Evolutionary conservation across 2,329 filamentous ascomycete genomes (phyloP).

Genomic region (Nigrospora oryzae): DNA sequence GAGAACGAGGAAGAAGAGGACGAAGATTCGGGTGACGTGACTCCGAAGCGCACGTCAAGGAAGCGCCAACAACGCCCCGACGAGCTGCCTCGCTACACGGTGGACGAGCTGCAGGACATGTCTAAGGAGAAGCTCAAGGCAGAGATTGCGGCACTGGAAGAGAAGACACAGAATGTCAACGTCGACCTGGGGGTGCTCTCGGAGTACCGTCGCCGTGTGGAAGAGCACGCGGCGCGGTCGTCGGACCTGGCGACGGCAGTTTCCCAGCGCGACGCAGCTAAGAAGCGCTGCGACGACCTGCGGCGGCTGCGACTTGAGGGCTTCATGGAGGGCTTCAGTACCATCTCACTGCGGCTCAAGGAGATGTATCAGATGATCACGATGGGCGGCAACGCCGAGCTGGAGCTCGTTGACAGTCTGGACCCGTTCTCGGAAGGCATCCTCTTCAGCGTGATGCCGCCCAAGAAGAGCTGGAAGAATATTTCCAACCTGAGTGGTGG

Average conservation of each 20-base stretch:
- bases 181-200: slow-evolving; percentile 84
- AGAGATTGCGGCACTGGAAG: slow-evolving; percentile 54
- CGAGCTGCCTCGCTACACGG: slow-evolving; percentile 70
- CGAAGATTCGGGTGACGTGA: slow-evolving; percentile 5
- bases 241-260: slow-evolving; percentile 77
- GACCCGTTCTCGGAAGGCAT: slow-evolving; percentile 98
- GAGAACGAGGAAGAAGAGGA: slow-evolving; percentile 15
- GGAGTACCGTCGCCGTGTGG: slow-evolving; percentile 79
- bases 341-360: slow-evolving; percentile 88
- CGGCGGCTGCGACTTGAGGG: slow-evolving; percentile 84
- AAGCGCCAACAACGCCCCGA: slow-evolving; percentile 27
- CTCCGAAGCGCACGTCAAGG: slow-evolving; percentile 4
- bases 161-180: slow-evolving; percentile 72
- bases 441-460: slow-evolving; percentile 95
- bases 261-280: slow-evolving; percentile 70
- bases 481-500: slow-evolving; percentile 93
- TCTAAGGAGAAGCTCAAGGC: slow-evolving; percentile 51
- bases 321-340: slow-evolving; percentile 96
- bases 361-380: slow-evolving; percentile 99
- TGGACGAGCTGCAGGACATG: slow-evolving; percentile 61
- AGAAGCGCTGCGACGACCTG: slow-evolving; percentile 87
- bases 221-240: slow-evolving; percentile 75
- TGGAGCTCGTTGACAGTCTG: slow-evolving; percentile 91
- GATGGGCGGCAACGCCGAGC: slow-evolving; percentile 96
- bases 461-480: slow-evolving; percentile 99